phyloP scores from a whole-genome alignment of 2,329 filamentous ascomycete genomes.

The Lecanosticta acicola region DNA sequence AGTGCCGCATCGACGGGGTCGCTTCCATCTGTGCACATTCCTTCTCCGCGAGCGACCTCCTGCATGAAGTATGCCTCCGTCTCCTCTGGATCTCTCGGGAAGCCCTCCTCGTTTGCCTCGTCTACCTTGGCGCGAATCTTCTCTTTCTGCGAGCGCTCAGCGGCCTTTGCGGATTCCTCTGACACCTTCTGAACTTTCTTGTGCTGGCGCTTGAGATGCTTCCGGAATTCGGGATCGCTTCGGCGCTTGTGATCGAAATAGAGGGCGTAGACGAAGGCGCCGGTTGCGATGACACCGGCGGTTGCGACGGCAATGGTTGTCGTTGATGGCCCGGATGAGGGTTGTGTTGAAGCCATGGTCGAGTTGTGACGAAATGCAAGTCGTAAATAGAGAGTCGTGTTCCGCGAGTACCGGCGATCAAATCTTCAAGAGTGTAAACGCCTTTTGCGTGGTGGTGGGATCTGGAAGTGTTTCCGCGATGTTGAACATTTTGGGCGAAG shows the following conservation, averaged over 20 bases:
- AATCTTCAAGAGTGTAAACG: neutral
- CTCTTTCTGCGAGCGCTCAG: conserved; percentile 62
- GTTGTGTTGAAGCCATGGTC: conserved; percentile 33
- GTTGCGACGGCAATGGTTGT: conserved; percentile 55
- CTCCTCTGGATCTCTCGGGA: conserved; percentile 84
- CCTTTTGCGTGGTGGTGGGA: neutral
- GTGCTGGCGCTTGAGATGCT: conserved; percentile 64
- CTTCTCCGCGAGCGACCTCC: conserved; percentile 84
- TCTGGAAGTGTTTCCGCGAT: neutral
- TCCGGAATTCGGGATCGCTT: conserved; percentile 59
- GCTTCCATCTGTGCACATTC: conserved; percentile 73
- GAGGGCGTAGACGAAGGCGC: conserved; percentile 57
- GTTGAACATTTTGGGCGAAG: no score
- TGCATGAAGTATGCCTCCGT: conserved; percentile 96
- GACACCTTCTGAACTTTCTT: conserved; percentile 64
- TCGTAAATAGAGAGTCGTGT: neutral
- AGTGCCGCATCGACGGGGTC: conserved; percentile 77
- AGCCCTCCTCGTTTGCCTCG: conserved; percentile 82
- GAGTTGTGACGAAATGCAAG: neutral
- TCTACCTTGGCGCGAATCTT: conserved; percentile 70
- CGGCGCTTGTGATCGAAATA: conserved; percentile 64
- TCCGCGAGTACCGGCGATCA: no score
- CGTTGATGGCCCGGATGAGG: conserved; percentile 43
- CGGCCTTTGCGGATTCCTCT: conserved; percentile 65
- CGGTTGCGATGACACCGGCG: conserved; percentile 54